A percentile compares a stretch with the other conserved stretches of the same genome.
Evolutionary conservation across 257 asterid genomes (phyloP).

Genomic region (Scutellaria baicalensis): DNA sequence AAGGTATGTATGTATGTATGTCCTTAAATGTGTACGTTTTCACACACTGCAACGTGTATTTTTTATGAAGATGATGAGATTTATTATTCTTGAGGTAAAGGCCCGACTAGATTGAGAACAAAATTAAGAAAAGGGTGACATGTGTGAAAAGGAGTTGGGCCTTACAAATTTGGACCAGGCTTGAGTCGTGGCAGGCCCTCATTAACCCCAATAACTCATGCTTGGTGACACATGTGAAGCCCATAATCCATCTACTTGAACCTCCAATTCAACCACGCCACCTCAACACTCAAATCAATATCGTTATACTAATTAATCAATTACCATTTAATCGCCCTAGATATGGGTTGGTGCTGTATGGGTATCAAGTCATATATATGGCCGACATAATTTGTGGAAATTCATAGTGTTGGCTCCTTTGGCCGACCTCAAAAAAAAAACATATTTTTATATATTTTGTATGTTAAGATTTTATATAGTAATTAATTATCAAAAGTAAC

Average conservation of each 20-base stretch:
- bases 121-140: background rate
- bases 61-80: background rate
- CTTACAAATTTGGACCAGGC: background rate
- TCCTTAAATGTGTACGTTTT: background rate
- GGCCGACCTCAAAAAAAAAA: too few species aligned
- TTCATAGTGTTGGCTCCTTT: too few species aligned
- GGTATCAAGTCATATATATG: too few species aligned
- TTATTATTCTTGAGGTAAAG: background rate
- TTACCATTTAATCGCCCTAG: too few species aligned
- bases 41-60: too few species aligned
- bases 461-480: too few species aligned
- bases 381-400: too few species aligned
- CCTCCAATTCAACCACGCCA: background rate
- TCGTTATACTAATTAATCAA: too few species aligned
- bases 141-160: background rate
- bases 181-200: background rate
- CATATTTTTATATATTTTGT: too few species aligned
- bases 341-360: too few species aligned
- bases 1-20: background rate
- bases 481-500: too few species aligned
- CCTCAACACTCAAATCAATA: background rate
- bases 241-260: background rate
- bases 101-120: background rate
- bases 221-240: slow-evolving; percentile 5
- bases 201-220: background rate